Percentiles rank a stretch among this genome's conserved stretches.
Evolutionary conservation across 106 monocot species (phyloP).

Genomic region (Narthecium ossifragum): DNA sequence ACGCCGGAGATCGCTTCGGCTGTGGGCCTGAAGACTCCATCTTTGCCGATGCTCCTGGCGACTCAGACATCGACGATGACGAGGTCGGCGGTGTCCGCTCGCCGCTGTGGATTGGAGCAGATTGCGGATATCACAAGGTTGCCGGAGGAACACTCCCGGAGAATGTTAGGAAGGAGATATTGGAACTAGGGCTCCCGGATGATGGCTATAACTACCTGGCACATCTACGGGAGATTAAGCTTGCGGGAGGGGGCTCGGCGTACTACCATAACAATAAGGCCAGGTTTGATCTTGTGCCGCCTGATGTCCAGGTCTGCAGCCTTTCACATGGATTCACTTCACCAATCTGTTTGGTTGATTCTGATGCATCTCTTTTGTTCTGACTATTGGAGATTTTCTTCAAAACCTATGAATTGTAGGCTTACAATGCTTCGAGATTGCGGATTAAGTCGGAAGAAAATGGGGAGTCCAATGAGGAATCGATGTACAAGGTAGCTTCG

Average conservation of each 20-base stretch:
- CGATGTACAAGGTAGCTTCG: slow-evolving; percentile 41
- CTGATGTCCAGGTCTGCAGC: slow-evolving; percentile 60
- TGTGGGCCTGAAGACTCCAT: slow-evolving; percentile 48
- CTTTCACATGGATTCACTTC: no score
- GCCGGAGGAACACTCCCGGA: slow-evolving; percentile 33
- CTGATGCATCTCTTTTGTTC: neutral
- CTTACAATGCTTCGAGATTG: slow-evolving; percentile 71
- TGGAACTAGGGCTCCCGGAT: slow-evolving; percentile 87
- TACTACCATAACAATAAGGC: slow-evolving; percentile 59
- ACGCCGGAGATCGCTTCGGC: neutral
- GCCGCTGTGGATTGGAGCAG: neutral
- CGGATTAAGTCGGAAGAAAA: slow-evolving; percentile 15
- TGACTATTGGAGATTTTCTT: neutral
- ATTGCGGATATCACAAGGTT: no score
- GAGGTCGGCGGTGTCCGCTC: neutral
- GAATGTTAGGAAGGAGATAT: slow-evolving; percentile 63
- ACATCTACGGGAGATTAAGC: slow-evolving; percentile 78
- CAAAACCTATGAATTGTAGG: no score
- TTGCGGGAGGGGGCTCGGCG: slow-evolving; percentile 50
- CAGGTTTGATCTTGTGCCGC: slow-evolving; percentile 50
- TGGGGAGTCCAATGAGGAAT: slow-evolving; percentile 12
- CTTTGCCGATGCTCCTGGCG: slow-evolving; percentile 61
- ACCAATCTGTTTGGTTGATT: no score
- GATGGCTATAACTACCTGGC: slow-evolving; percentile 89
- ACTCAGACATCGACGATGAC: slow-evolving; percentile 12